Base-by-base conservation (phyloP, 2,329 filamentous ascomycete genomes). In the Nannizziopsis arthrosporioides region DNA sequence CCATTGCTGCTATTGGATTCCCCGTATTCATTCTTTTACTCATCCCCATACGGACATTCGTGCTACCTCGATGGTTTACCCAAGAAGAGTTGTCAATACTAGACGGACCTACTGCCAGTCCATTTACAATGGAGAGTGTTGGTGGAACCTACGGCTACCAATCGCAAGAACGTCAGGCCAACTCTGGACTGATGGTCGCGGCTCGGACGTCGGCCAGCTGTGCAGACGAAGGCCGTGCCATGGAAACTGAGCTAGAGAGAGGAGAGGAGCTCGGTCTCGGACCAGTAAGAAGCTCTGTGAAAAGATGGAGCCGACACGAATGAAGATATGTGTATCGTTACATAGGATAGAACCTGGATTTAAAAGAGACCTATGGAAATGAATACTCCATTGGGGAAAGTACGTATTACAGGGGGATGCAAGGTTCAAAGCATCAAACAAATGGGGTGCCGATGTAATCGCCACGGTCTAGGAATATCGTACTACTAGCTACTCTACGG, bases 1-100 rank as follows among this genome's bases (percentile, higher is more conserved):
- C 85, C 0, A 82, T 89, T 43, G 85, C 84, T 2, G 85, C 85
- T 2, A 84, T 90, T 9, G 85, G 85, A 0, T 90, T 89, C 55
- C 85, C 85, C 7, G 73, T 87, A 32, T 76, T 86, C 54, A 86
- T 88, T 58, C 66, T 87, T 42, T 64, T 78, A 12, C 69, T 87
- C 4, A 80, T 87, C 18, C 84, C 84, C 0, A 65, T 81, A 1
- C 74, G 84, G 7, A 76, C 80, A 1, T 68, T 78, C 51, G 52
- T 86, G 5, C 68, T 88, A 55, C 83, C 83, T 0, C 67, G 67
- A 31, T 72, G 76, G 61, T 81, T 87, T 55, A 71, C 69, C 0
- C 59, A 65, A 0, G 72, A 77, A 40, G 84, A 87, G 63, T 67
- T 88, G 18, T 66, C 66, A 0, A 61, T 73, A 6, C 66, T 89